Conservation (phyloP, 2,329 filamentous ascomycete genomes). For the Penicillium sp. region DNA sequence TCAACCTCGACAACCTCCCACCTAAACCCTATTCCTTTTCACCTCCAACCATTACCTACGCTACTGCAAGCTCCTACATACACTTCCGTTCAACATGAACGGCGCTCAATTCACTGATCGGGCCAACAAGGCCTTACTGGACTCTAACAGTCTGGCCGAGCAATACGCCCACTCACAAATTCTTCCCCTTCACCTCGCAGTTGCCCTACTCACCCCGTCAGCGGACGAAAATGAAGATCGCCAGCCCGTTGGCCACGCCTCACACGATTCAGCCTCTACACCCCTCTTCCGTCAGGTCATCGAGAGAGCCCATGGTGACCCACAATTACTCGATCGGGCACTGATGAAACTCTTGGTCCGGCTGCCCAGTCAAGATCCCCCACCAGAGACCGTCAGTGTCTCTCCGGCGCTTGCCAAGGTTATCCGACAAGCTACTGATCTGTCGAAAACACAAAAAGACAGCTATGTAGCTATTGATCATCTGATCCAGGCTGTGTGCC, state of each 20-base stretch:
- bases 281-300: conserved; percentile 95
- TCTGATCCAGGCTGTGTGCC: conserved; percentile 78
- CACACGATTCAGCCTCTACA: conserved; percentile 59
- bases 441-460: conserved; percentile 98
- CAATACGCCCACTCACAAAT: conserved; percentile 91
- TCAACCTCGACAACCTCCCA: neutral
- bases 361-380: conserved; percentile 89
- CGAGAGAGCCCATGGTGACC: conserved; percentile 88
- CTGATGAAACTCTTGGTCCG: conserved; percentile 91
- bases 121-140: conserved; percentile 83
- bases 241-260: conserved; percentile 63
- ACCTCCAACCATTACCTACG: neutral
- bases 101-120: conserved; percentile 79
- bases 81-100: conserved; percentile 35
- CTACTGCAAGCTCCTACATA: neutral
- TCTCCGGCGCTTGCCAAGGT: conserved; percentile 79
- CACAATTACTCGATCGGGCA: conserved; percentile 80
- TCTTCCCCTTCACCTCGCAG: conserved; percentile 83
- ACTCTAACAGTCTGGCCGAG: conserved; percentile 82
- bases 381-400: conserved; percentile 82
- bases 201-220: conserved; percentile 47
- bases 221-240: conserved; percentile 70
- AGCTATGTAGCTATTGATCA: conserved; percentile 93
- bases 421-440: conserved; percentile 76
- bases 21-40: too few species aligned